phyloP scores from a whole-genome alignment of 441 rosid genomes.

The Geranium incanum region DNA sequence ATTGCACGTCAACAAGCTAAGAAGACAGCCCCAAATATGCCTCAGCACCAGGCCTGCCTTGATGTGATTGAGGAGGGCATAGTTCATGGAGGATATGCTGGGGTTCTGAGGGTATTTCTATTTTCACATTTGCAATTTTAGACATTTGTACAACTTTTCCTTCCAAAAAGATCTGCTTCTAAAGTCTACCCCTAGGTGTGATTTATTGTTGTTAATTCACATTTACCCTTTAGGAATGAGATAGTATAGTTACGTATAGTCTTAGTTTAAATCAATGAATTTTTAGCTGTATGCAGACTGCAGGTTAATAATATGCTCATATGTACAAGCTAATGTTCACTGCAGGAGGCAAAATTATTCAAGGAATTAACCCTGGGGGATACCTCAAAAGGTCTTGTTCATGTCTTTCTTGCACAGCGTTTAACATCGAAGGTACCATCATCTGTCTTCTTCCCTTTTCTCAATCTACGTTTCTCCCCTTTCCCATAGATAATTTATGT shows the following conservation, averaged over 20 bases:
- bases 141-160: not conserved
- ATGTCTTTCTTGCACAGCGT: conserved; percentile 25
- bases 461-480: not conserved
- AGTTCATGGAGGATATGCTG: conserved; percentile 20
- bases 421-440: conserved; percentile 20
- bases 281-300: not conserved
- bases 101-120: conserved; percentile 22
- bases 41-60: conserved; percentile 26
- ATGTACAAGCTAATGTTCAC: not conserved
- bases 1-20: conserved; percentile 20
- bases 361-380: conserved; percentile 19
- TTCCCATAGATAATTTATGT: not conserved
- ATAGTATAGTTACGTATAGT: not conserved
- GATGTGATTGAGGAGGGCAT: conserved; percentile 31
- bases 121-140: not conserved
- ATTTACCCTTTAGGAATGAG: not conserved
- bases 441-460: conserved; percentile 6
- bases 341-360: conserved; percentile 25
- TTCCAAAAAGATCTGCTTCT: not conserved
- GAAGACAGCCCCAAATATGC: conserved; percentile 25
- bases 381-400: conserved; percentile 24
- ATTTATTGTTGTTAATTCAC: not conserved
- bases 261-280: not conserved
- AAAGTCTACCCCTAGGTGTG: not conserved
- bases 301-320: not conserved